Evolutionary conservation across 2,329 filamentous ascomycete species (phyloP).

Genomic region (Pseudogymnoascus sp.): DNA sequence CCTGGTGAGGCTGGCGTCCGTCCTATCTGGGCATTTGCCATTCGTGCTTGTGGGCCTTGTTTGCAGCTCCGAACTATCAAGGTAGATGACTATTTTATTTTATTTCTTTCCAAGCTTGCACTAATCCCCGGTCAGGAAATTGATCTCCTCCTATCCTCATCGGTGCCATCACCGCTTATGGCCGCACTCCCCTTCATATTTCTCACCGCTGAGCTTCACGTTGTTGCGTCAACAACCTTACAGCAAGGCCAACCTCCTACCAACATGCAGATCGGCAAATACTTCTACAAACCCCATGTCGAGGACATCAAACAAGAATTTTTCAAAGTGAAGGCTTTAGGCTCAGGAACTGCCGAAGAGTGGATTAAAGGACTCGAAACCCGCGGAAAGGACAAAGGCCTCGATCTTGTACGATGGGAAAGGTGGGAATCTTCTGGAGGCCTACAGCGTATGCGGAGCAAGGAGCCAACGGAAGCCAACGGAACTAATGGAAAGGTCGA

Average conservation of each 20-base stretch:
- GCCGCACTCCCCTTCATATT: constrained; percentile 64
- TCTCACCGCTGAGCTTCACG: constrained; percentile 52
- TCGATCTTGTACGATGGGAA: constrained; percentile 63
- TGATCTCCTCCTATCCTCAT: constrained; percentile 56
- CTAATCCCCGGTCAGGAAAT: constrained; percentile 50
- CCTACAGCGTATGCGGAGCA: constrained; percentile 19
- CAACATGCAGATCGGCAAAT: constrained; percentile 51
- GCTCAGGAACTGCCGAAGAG: constrained; percentile 61
- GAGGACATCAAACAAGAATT: constrained; percentile 56
- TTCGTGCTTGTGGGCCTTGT: constrained; percentile 60
- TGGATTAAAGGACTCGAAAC: constrained; percentile 69
- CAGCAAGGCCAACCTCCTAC: constrained; percentile 42
- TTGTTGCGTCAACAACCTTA: constrained; percentile 49
- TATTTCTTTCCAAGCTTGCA: constrained; percentile 10
- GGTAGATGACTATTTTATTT: constrained; percentile 40
- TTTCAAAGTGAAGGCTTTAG: constrained; percentile 54
- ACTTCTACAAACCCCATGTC: constrained; percentile 57
- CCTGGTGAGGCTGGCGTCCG: constrained; percentile 54
- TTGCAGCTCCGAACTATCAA: constrained; percentile 53
- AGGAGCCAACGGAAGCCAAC: neutral
- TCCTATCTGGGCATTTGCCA: constrained; percentile 63
- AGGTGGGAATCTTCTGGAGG: constrained; percentile 40
- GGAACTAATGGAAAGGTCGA: neutral
- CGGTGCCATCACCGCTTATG: constrained; percentile 52
- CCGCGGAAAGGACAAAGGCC: constrained; percentile 51